A percentile compares a stretch with the other conserved stretches of the same genome.
phyloP scores from a whole-genome alignment of 192 early-diverging fungal genomes.

The Entomortierella chlamydospora region DNA sequence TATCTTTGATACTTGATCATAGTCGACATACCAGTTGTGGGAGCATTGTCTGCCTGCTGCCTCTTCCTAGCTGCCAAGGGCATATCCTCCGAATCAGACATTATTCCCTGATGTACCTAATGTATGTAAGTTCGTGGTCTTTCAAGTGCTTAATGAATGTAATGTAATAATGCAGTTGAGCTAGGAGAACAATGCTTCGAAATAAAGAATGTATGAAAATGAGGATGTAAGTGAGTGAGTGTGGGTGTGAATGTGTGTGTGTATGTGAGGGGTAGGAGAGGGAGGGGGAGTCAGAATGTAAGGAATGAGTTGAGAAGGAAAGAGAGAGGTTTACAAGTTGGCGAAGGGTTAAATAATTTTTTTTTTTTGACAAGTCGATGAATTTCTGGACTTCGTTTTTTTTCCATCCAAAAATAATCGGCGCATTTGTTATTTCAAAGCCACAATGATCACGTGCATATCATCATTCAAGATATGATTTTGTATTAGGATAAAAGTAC shows the following conservation, averaged over 20 bases:
- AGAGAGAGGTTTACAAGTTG: neutral
- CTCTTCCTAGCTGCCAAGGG: constrained; percentile 40
- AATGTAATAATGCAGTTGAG: neutral
- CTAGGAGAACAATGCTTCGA: neutral
- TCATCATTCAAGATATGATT: neutral
- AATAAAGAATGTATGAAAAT: neutral
- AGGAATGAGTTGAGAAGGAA: neutral
- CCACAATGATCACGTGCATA: neutral
- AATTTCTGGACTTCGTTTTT: constrained; percentile 31
- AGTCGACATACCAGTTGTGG: constrained; percentile 21
- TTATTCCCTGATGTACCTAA: too few relatives aligned
- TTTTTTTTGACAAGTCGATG: constrained; percentile 28
- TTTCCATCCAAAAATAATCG: neutral
- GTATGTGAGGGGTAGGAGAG: neutral
- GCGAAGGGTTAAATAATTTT: neutral
- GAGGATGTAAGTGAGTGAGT: neutral
- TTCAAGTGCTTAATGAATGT: neutral
- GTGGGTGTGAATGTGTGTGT: neutral
- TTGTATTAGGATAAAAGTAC: too few relatives aligned
- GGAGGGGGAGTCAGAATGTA: neutral
- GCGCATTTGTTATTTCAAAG: too few relatives aligned
- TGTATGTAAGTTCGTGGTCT: too few relatives aligned
- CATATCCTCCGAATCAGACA: constrained; percentile 61
- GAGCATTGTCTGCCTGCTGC: constrained; percentile 2
- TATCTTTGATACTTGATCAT: neutral